phyloP scores from a whole-genome alignment of 169 alveolate species.

The Theileria parva region DNA sequence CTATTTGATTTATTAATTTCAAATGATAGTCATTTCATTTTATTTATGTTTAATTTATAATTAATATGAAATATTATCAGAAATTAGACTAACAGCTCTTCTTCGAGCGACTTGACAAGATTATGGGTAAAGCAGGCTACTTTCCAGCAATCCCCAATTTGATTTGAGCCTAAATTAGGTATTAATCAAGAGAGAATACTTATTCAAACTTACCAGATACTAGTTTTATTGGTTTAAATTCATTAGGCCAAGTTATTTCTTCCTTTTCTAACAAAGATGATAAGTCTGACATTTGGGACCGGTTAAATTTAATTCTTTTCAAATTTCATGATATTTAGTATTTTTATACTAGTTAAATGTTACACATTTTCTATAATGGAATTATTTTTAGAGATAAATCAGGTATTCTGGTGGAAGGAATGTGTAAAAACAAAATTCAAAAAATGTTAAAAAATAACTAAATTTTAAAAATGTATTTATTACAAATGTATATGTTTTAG shows the following conservation, averaged over 20 bases:
- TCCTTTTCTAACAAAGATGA: conserved; percentile 13
- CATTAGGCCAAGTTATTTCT: conserved; percentile 20
- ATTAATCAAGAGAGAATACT: background rate
- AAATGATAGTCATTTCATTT: background rate
- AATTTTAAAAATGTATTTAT: too few relatives aligned
- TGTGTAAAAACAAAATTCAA: background rate
- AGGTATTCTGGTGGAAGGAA: background rate
- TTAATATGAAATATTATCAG: background rate
- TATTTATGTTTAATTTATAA: background rate
- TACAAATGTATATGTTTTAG: background rate
- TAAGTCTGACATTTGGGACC: conserved; percentile 4
- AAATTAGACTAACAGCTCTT: conserved; percentile 24
- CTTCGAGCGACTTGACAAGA: background rate
- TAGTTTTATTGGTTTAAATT: conserved; percentile 2
- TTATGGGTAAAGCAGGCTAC: conserved; percentile 12
- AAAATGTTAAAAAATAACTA: too few relatives aligned
- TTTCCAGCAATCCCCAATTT: conserved; percentile 33
- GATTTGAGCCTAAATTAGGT: conserved; percentile 15
- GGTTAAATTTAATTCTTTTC: background rate
- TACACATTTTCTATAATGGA: background rate
- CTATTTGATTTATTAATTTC: background rate
- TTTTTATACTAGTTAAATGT: background rate
- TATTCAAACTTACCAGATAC: conserved; percentile 9
- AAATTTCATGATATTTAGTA: background rate
- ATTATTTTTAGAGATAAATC: background rate